Conservation (phyloP, 78 protist species). For the Thecamonas trahens region DNA sequence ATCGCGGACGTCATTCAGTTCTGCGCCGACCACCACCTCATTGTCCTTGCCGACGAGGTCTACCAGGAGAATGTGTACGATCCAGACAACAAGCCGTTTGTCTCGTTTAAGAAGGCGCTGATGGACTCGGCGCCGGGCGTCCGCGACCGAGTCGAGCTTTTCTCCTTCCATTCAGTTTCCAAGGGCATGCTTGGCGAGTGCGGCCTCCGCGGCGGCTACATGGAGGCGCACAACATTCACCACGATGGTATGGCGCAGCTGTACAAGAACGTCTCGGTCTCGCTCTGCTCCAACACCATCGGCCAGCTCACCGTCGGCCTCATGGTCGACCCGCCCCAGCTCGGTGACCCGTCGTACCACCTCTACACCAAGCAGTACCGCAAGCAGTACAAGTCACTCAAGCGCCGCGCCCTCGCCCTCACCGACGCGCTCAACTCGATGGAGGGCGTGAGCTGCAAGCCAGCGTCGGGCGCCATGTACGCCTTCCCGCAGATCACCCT, state of each 20-base stretch:
- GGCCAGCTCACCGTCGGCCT: conserved; percentile 84
- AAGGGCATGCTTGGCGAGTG: conserved; percentile 99
- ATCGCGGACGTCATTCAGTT: conserved; percentile 50
- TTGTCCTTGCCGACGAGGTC: conserved; percentile 97
- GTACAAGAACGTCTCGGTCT: conserved; percentile 85
- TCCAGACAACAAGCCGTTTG: conserved; percentile 54
- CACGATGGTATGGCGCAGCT: conserved; percentile 52
- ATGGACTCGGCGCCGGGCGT: conserved; percentile 19
- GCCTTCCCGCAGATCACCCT: conserved; percentile 91
- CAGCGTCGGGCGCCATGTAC: conserved; percentile 90
- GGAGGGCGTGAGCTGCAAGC: conserved; percentile 75
- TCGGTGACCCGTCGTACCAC: conserved; percentile 74
- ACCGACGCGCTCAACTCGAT: conserved; percentile 56
- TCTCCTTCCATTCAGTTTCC: conserved; percentile 91
- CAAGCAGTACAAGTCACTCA: conserved; percentile 44
- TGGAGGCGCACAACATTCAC: conserved; percentile 62
- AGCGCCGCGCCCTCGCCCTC: conserved; percentile 53
- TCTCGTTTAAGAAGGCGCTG: conserved; percentile 79
- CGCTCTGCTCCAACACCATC: conserved; percentile 87
- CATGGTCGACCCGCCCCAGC: conserved; percentile 88
- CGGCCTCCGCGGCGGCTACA: conserved; percentile 95
- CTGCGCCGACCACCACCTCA: conserved; percentile 47
- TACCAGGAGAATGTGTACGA: conserved; percentile 94
- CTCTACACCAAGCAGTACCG: conserved; percentile 28
- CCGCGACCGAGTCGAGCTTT: conserved; percentile 44